These are phyloP conservation scores for Taiozyma onychis DNA, from an alignment of 1,139 yeast genomes.

Conservation along the genomic window DNA sequence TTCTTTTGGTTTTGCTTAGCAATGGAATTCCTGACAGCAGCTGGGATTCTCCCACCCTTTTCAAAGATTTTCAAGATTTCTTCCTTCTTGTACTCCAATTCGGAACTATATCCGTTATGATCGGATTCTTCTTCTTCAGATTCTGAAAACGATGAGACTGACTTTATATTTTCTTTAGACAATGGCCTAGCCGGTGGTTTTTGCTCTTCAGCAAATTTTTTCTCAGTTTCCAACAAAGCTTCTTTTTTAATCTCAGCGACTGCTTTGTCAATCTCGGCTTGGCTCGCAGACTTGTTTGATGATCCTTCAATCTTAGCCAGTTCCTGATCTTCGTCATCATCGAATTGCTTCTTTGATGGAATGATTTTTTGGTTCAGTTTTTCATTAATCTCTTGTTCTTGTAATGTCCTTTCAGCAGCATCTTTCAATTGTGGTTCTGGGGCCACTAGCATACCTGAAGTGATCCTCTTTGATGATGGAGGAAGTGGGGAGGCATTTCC, in stretches of 20 bases:
- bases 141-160: conserved; percentile 13
- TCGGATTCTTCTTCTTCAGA: conserved; percentile 8
- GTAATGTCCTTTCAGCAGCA: conserved; percentile 28
- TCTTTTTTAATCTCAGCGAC: conserved; percentile 1
- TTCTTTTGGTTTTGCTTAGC: conserved; percentile 25
- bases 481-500: conserved; percentile 15
- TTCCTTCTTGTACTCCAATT: conserved; percentile 14
- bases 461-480: conserved; percentile 43
- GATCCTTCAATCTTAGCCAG: not conserved
- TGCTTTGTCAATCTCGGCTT: conserved; percentile 2
- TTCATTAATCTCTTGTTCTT: conserved; percentile 24
- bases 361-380: conserved; percentile 18
- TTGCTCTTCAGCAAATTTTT: not conserved
- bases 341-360: conserved; percentile 16
- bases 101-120: conserved; percentile 6
- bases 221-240: not conserved
- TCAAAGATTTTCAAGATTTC: conserved; percentile 17
- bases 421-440: conserved; percentile 37
- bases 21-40: conserved; percentile 28
- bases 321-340: conserved; percentile 1
- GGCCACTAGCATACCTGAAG: conserved; percentile 59
- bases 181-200: not conserved
- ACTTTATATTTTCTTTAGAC: conserved; percentile 4
- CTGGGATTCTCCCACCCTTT: conserved; percentile 26
- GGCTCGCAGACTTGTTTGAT: not conserved